These are phyloP conservation scores for Neopestalotiopsis sp. DNA, from an alignment of 2,329 filamentous ascomycete species.

Conservation along the genomic window DNA sequence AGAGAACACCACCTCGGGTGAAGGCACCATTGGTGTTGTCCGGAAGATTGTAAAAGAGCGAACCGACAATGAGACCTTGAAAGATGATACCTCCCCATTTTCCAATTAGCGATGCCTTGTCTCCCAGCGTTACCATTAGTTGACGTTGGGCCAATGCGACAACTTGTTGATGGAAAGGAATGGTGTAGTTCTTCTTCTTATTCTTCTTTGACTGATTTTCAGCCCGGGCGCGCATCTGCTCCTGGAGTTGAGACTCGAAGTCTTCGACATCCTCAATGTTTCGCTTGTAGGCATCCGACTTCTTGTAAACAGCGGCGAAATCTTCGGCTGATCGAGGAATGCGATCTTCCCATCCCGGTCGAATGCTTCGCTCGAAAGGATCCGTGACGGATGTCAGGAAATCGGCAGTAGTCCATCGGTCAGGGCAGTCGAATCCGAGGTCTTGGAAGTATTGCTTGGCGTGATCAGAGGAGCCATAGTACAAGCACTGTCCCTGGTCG, in stretches of 20 bases:
- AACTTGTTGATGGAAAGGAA: conserved; percentile 45
- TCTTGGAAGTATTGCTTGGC: conserved; percentile 67
- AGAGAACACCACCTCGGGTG: conserved; percentile 63
- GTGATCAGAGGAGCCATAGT: conserved; percentile 62
- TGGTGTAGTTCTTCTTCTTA: conserved; percentile 57
- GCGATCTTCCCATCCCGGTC: conserved; percentile 60
- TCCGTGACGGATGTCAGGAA: conserved; percentile 71
- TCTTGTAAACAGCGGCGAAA: conserved; percentile 37
- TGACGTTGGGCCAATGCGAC: conserved; percentile 46
- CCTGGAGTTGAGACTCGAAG: conserved; percentile 55
- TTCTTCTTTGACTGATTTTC: conserved; percentile 42
- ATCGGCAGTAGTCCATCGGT: conserved; percentile 69
- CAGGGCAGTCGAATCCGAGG: conserved; percentile 65
- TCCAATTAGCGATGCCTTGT: conserved; percentile 32
- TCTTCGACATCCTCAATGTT: conserved; percentile 54
- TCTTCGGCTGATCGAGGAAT: conserved; percentile 66
- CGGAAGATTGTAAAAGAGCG: conserved; percentile 32
- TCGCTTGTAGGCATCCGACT: conserved; percentile 34
- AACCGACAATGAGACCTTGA: conserved; percentile 35
- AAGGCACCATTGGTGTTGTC: conserved; percentile 55
- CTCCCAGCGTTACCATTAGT: conserved; percentile 35
- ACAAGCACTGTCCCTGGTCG: conserved; percentile 71
- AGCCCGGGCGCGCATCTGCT: conserved; percentile 45
- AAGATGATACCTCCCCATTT: conserved; percentile 36
- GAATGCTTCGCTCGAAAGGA: conserved; percentile 64